Conservation (phyloP, 2,329 filamentous ascomycete species). For the Cytospora piceicola region DNA sequence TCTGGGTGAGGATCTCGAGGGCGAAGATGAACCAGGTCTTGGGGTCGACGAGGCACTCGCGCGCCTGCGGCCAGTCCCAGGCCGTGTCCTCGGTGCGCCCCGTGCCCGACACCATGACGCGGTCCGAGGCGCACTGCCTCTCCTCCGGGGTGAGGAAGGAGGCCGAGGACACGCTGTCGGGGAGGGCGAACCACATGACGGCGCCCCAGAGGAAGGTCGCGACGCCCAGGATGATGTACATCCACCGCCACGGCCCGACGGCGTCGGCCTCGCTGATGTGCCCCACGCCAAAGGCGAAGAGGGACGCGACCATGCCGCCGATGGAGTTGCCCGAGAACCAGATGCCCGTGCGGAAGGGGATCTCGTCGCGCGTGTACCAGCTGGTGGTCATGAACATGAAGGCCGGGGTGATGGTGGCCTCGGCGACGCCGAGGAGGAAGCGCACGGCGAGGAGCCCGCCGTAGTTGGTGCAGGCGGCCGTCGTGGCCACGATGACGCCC, state of each 20-base stretch:
- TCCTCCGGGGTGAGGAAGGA: slow-evolving; percentile 61
- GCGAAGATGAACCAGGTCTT: slow-evolving; percentile 64
- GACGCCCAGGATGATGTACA: slow-evolving; percentile 60
- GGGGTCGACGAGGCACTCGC: slow-evolving; percentile 59
- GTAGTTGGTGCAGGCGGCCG: slow-evolving; percentile 52
- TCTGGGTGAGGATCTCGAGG: slow-evolving; percentile 57
- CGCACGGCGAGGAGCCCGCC: slow-evolving; percentile 54
- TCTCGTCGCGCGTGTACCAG: slow-evolving; percentile 62
- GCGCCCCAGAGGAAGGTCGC: slow-evolving; percentile 57
- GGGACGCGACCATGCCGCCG: slow-evolving; percentile 51
- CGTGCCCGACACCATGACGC: slow-evolving; percentile 54
- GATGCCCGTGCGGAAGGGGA: slow-evolving; percentile 56
- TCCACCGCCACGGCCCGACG: slow-evolving; percentile 58
- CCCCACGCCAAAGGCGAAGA: slow-evolving; percentile 60
- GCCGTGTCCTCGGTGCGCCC: slow-evolving; percentile 52
- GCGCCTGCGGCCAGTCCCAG: slow-evolving; percentile 56
- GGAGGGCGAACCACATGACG: slow-evolving; percentile 52
- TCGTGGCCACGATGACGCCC: slow-evolving; percentile 51
- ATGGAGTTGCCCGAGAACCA: slow-evolving; percentile 60
- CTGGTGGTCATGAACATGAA: slow-evolving; percentile 61
- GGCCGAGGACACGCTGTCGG: slow-evolving; percentile 58
- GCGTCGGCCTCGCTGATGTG: slow-evolving; percentile 48
- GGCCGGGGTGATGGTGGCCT: slow-evolving; percentile 58
- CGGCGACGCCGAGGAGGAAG: slow-evolving; percentile 58
- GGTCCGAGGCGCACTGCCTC: slow-evolving; percentile 49